phyloP scores from a whole-genome alignment of 2,329 filamentous ascomycete genomes.

The Cordyceps pruinosa region DNA sequence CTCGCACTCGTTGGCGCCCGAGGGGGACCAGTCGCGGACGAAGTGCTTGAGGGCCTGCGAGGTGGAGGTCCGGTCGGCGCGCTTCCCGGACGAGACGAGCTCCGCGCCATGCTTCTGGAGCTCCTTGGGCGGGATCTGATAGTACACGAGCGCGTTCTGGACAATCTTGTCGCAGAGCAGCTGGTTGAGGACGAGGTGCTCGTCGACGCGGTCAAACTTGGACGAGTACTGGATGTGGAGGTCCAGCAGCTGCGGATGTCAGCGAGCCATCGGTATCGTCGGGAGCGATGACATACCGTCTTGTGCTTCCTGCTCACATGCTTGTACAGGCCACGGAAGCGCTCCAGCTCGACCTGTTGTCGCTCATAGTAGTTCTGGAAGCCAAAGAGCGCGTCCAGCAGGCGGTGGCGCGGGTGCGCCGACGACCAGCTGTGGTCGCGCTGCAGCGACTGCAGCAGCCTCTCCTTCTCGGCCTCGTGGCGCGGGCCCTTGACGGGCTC shows the following conservation, averaged over 20 bases:
- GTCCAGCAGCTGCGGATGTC: slow-evolving; percentile 39
- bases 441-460: neutral
- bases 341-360: slow-evolving; percentile 30
- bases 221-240: slow-evolving; percentile 50
- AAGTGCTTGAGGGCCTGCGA: slow-evolving; percentile 50
- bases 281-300: slow-evolving; percentile 14
- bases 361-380: slow-evolving; percentile 29
- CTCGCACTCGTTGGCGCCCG: slow-evolving; percentile 40
- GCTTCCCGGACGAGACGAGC: slow-evolving; percentile 29
- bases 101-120: slow-evolving; percentile 35
- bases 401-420: slow-evolving; percentile 32
- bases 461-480: slow-evolving; percentile 2
- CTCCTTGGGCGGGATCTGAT: slow-evolving; percentile 36
- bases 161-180: slow-evolving; percentile 40
- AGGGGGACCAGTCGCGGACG: slow-evolving; percentile 48
- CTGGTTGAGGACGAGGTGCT: slow-evolving; percentile 38
- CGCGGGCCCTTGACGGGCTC: neutral
- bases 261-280: neutral
- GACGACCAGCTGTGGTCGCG: slow-evolving; percentile 21
- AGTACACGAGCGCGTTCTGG: slow-evolving; percentile 37
- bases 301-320: slow-evolving; percentile 30
- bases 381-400: slow-evolving; percentile 34
- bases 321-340: slow-evolving; percentile 30
- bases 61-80: slow-evolving; percentile 40
- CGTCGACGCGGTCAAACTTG: slow-evolving; percentile 39